Evolutionary conservation across 31 red algal genomes (phyloP), one percentile per base, ranked within the genome.

Genomic region (Bonnemaisonia californica): DNA sequence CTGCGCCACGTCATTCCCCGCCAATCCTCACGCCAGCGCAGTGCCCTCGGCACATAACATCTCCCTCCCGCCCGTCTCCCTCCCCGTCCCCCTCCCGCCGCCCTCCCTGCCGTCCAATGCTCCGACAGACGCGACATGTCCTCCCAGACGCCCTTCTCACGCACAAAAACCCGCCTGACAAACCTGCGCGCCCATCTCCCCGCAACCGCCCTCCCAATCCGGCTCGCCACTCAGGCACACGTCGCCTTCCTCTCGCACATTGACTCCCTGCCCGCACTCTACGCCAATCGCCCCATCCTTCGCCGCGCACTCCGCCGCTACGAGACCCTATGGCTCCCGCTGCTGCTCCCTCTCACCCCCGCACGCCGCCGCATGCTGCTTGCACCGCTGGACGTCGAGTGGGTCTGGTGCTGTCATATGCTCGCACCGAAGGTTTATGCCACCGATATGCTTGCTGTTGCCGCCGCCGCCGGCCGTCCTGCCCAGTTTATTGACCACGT

Each of bases 341-440:
- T 85, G 21, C 69, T 85, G 29, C 35, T 54, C 5, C 35, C 38
- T 34, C 35, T 54, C 70, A 34, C 54, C 19, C n/a, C 36, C 28
- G 21, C 21, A 54, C 27, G 16, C 13, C 82, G 58, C 24, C 35
- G 18, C 55, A 32, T 23, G 24, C 69, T 76, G 28, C 51, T 75
- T 4, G 60, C 86, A 29, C 86, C 86, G 22, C 21, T 89, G 21
- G 86, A 89, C 57, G 67, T 89, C 22, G 76, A 80, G 62, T 89
- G 74, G 74, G 86, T 89, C 56, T 81, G 77, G 77, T 64, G 78
- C 2, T 62, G 54, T 21, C 86, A 89, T 51, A 69, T 79, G 37
- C 77, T 81, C 19, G 77, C 73, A 21, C 86, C 86, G 0, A 62
- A 11, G 9, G 70, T 60, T 38, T 89, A 89, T 54, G 24, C 36